These are phyloP conservation scores for Acanthamoeba healyi DNA, from an alignment of 208 protist species.

Conservation along the genomic window DNA sequence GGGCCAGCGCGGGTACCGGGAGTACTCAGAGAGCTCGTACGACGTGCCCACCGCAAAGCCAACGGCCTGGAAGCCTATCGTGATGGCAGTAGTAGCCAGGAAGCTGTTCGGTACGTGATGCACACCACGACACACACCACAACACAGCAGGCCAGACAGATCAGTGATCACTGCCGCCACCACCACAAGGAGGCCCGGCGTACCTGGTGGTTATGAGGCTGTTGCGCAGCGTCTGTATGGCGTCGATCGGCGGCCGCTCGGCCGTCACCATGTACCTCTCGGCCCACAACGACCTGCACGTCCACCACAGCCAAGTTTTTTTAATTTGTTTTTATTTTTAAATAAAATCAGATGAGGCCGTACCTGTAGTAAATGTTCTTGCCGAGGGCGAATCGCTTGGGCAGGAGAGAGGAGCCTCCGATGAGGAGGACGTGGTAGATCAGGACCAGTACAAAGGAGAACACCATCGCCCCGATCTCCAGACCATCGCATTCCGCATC, in stretches of 20 bases:
- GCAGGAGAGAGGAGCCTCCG: neutral
- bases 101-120: conserved; percentile 29
- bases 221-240: conserved; percentile 60
- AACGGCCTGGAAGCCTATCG: conserved; percentile 43
- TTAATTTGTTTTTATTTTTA: neutral
- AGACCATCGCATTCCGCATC: conserved; percentile 29
- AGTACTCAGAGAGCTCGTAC: conserved; percentile 55
- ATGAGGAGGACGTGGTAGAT: conserved; percentile 29
- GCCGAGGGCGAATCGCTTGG: conserved; percentile 38
- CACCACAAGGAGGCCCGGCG: too few relatives aligned
- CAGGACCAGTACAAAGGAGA: neutral
- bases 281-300: conserved; percentile 11
- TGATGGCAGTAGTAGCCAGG: conserved; percentile 50
- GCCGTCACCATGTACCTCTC: conserved; percentile 11
- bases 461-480: conserved; percentile 49
- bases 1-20: neutral
- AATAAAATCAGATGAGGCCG: neutral
- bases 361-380: conserved; percentile 59
- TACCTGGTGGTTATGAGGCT: conserved; percentile 65
- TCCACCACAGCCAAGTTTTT: neutral
- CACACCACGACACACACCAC: too few relatives aligned
- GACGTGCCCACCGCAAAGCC: conserved; percentile 17
- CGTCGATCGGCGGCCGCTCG: conserved; percentile 57
- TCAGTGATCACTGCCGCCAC: too few relatives aligned
- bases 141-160: too few relatives aligned